phyloP scores from a whole-genome alignment of 2,329 filamentous ascomycete species.

The Rhynchosporium agropyri region DNA sequence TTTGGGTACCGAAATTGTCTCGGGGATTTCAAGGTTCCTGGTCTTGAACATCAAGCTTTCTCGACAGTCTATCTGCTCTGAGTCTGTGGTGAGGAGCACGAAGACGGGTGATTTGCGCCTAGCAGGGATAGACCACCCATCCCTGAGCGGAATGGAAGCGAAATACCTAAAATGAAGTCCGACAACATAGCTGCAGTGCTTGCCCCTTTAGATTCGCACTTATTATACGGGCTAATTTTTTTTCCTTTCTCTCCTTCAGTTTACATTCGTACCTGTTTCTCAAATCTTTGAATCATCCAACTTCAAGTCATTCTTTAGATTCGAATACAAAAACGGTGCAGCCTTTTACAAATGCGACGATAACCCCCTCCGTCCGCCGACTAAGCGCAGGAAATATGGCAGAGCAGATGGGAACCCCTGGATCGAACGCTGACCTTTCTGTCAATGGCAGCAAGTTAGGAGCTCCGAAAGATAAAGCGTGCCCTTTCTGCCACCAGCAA shows the following conservation, averaged over 20 bases:
- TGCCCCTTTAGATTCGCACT: slow-evolving; percentile 28
- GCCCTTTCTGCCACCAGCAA: slow-evolving; percentile 83
- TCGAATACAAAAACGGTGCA: neutral
- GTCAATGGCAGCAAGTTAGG: slow-evolving; percentile 37
- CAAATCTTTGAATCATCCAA: neutral
- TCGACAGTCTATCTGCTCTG: neutral
- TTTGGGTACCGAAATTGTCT: neutral
- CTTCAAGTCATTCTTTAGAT: slow-evolving; percentile 1
- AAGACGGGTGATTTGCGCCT: slow-evolving; percentile 26
- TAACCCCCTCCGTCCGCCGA: slow-evolving; percentile 21
- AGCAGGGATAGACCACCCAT: slow-evolving; percentile 23
- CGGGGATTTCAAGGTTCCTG: neutral
- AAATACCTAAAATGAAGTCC: slow-evolving; percentile 21
- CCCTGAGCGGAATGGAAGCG: slow-evolving; percentile 24
- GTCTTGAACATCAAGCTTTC: slow-evolving; percentile 1
- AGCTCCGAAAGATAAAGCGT: slow-evolving; percentile 76
- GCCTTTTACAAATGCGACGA: slow-evolving; percentile 34
- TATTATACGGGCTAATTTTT: slow-evolving; percentile 14
- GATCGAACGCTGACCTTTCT: slow-evolving; percentile 41
- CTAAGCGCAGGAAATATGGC: slow-evolving; percentile 35
- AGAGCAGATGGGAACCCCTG: slow-evolving; percentile 42
- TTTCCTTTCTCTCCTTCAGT: slow-evolving; percentile 15
- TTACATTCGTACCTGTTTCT: slow-evolving; percentile 8
- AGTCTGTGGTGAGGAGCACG: neutral
- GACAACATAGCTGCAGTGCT: slow-evolving; percentile 24